Percentiles rank a stretch among this genome's conserved stretches.
phyloP scores from a whole-genome alignment of 2,329 filamentous ascomycete species.

The Talaromyces sp. region DNA sequence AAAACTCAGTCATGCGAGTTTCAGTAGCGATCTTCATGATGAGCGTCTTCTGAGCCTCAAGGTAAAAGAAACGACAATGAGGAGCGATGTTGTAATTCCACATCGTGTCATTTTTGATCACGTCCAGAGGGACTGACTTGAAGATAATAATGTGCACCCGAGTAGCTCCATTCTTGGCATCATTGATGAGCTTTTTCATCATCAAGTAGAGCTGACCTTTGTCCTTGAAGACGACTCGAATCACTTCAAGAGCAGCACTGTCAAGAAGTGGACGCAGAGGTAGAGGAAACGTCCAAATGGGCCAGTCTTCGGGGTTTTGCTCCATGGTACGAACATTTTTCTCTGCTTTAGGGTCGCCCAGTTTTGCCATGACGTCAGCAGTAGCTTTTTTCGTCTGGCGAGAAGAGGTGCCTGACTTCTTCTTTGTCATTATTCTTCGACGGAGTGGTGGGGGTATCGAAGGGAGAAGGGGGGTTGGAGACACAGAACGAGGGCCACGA shows the following conservation, averaged over 20 bases:
- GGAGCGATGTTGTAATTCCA: slow-evolving; percentile 10
- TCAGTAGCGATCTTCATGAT: slow-evolving; percentile 9
- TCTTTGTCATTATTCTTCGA: background rate
- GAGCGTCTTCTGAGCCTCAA: slow-evolving; percentile 6
- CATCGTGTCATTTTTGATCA: background rate
- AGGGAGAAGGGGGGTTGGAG: background rate
- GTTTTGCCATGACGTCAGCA: background rate
- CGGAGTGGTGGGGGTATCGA: background rate
- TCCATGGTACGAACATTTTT: background rate
- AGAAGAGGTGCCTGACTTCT: background rate
- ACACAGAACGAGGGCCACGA: background rate
- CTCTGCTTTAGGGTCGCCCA: too few species aligned
- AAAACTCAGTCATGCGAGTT: slow-evolving; percentile 8
- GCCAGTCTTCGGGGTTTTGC: background rate
- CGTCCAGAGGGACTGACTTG: background rate
- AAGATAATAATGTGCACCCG: background rate
- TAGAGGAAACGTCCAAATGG: background rate
- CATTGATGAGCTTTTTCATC: background rate
- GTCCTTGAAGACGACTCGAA: background rate
- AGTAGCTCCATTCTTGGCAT: background rate
- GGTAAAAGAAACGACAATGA: slow-evolving; percentile 14
- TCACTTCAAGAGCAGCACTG: background rate
- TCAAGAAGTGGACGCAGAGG: slow-evolving; percentile 3
- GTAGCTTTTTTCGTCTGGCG: background rate
- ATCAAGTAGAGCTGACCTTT: background rate